phyloP scores from a whole-genome alignment of 2,329 filamentous ascomycete species.

The Fusarium nurragi region DNA sequence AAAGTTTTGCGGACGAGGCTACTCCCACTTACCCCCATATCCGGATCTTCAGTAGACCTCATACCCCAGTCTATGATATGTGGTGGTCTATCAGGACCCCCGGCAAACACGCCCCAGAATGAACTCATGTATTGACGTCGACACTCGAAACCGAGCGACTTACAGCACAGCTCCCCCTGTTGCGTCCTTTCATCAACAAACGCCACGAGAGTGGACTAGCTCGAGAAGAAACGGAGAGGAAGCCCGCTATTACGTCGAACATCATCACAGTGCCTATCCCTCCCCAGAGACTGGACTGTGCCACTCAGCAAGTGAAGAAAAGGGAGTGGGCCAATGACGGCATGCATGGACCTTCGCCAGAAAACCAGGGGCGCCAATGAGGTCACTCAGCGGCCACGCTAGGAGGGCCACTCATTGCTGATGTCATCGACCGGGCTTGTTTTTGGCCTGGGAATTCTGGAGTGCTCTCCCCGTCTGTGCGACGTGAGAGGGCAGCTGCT shows the following conservation, averaged over 20 bases:
- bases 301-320: constrained; percentile 23
- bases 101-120: constrained; percentile 4
- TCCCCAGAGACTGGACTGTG: constrained; percentile 6
- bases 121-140: constrained; percentile 31
- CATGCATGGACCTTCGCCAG: constrained; percentile 17
- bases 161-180: neutral
- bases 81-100: constrained; percentile 6
- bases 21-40: constrained; percentile 14
- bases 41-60: neutral
- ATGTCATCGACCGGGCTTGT: constrained; percentile 34
- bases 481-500: constrained; percentile 7
- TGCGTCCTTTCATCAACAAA: neutral
- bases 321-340: constrained; percentile 41
- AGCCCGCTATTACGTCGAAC: constrained; percentile 29
- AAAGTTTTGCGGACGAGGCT: constrained; percentile 3
- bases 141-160: neutral
- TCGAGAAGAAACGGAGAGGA: constrained; percentile 27
- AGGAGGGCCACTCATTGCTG: constrained; percentile 22
- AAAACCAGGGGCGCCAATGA: constrained; percentile 34
- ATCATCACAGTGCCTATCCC: constrained; percentile 13
- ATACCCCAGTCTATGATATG: constrained; percentile 5
- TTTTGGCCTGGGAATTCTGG: neutral
- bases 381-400: constrained; percentile 37
- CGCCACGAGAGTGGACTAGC: constrained; percentile 31
- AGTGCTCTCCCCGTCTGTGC: neutral